phyloP scores from a whole-genome alignment of 2,329 filamentous ascomycete species.

The Knufia fluminis region DNA sequence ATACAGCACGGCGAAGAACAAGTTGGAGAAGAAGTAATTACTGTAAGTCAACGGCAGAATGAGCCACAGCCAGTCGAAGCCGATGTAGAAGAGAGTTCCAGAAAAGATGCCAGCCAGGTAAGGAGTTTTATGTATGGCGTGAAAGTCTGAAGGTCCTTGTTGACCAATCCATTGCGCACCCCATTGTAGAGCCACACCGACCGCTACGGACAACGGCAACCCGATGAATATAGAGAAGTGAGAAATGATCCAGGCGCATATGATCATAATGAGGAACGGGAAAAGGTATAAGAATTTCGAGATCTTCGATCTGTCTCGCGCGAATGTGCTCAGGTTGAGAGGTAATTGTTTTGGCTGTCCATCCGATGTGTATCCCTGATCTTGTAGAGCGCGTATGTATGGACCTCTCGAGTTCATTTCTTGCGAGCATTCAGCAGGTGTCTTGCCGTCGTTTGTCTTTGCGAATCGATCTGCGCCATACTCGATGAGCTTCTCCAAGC shows the following conservation, averaged over 20 bases:
- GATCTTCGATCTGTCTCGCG: slow-evolving; percentile 69
- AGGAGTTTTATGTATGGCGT: slow-evolving; percentile 84
- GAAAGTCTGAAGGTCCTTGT: slow-evolving; percentile 80
- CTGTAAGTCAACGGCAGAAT: slow-evolving; percentile 65
- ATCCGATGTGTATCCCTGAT: slow-evolving; percentile 74
- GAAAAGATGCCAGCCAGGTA: slow-evolving; percentile 93
- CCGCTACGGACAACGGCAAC: slow-evolving; percentile 59
- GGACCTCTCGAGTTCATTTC: slow-evolving; percentile 80
- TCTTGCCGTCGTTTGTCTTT: slow-evolving; percentile 82
- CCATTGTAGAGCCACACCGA: slow-evolving; percentile 62
- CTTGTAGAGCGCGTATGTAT: slow-evolving; percentile 73
- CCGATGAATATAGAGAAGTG: slow-evolving; percentile 65
- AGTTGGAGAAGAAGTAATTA: slow-evolving; percentile 62
- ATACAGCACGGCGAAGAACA: slow-evolving; percentile 60
- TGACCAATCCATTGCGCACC: slow-evolving; percentile 66
- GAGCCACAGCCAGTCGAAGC: slow-evolving; percentile 62
- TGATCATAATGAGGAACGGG: slow-evolving; percentile 69
- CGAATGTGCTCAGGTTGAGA: slow-evolving; percentile 63
- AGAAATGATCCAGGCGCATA: slow-evolving; percentile 62
- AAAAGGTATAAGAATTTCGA: slow-evolving; percentile 82
- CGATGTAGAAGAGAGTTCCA: slow-evolving; percentile 72
- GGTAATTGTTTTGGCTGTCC: slow-evolving; percentile 60
- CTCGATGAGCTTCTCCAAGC: slow-evolving; percentile 88
- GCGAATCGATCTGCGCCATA: slow-evolving; percentile 92
- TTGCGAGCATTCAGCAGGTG: slow-evolving; percentile 70